Base-by-base conservation (phyloP, 2,329 filamentous ascomycete species). In the Monosporascus sp. region DNA sequence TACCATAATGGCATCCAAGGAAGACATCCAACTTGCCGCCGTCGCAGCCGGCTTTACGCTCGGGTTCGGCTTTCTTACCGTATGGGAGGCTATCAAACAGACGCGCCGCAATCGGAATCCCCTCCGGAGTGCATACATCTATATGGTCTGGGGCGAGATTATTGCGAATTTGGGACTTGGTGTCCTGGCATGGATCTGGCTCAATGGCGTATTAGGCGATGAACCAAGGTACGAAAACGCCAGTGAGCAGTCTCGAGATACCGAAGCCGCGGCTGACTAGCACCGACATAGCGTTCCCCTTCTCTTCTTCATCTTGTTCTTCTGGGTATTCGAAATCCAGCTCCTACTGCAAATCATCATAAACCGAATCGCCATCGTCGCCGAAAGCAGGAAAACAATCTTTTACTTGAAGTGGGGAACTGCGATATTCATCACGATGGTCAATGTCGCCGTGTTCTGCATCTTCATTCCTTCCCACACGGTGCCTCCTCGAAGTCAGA, bases 291-390 rank as follows among this genome's bases (percentile, higher is more conserved):
- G 69, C 2, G 51, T 71, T 1, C 65, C 66, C 0, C 59, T 70
- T 0, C 53, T 72, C 5, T 70, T 72, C 53, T 70, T 70, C 34
- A 67, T 72, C 37, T 54, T 72, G 0, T 58, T 70, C 52, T 54
- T 74, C 54, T 76, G 75, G 73, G 68, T 72, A 0, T 69, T 76
- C 25, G 66, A 77, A 53, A 72, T 80, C 15, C 78, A 81, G 54
- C 65, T 79, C 2, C 59, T 81, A 2, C 72, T 80, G 66, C 77
- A 81, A 57, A 81, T 82, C 47, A 79, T 81, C 57, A 74, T 80
- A 62, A 81, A 81, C 57, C 72, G 79, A 50, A 75, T 80, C 22
- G 70, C 72, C 0, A 70, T 82, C 39, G 73, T 81, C 37, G 69
- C 74, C 14, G 70, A 75, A 15, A 65, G 73, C 44, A 66, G 65